A percentile compares a stretch with the other conserved stretches of the same genome.
Evolutionary conservation across 139 green algal species (phyloP).

Genomic region (Prasinococcaceae sp.): DNA sequence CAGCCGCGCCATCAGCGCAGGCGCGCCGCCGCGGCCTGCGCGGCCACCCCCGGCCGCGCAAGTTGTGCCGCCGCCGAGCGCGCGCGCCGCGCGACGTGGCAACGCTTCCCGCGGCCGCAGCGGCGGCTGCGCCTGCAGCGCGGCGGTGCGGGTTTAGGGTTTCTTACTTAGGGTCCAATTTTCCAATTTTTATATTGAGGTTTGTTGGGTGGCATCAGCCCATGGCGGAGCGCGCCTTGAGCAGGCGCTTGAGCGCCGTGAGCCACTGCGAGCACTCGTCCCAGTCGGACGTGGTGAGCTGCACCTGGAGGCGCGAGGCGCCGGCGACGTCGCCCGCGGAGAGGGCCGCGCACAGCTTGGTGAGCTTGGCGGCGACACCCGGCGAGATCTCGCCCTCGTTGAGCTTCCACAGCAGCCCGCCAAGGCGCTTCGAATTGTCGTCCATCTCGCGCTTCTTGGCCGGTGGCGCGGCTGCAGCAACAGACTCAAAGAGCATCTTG

Average conservation of each 20-base stretch:
- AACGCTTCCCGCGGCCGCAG: neutral
- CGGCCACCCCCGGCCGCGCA: neutral
- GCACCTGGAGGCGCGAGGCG: slow-evolving; percentile 57
- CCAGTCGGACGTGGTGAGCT: slow-evolving; percentile 84
- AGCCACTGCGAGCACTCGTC: slow-evolving; percentile 84
- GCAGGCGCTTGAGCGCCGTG: slow-evolving; percentile 79
- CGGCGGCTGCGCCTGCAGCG: neutral
- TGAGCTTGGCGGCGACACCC: slow-evolving; percentile 54
- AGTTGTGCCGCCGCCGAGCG: neutral
- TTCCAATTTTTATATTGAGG: neutral
- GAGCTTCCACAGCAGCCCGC: slow-evolving; percentile 73
- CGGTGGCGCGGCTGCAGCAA: slow-evolving; percentile 13
- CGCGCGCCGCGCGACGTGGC: neutral
- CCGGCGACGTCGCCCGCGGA: slow-evolving; percentile 54
- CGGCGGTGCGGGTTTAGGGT: slow-evolving; percentile 1
- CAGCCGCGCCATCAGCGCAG: too few species aligned
- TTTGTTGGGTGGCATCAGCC: slow-evolving; percentile 5
- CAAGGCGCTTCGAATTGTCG: slow-evolving; percentile 79
- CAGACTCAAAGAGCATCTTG: slow-evolving; percentile 43
- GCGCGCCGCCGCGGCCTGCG: too few species aligned
- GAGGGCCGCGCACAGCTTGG: slow-evolving; percentile 61
- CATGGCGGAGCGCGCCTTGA: slow-evolving; percentile 57
- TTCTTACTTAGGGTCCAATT: neutral
- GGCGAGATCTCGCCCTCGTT: slow-evolving; percentile 57
- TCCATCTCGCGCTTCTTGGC: slow-evolving; percentile 82